phyloP scores from a whole-genome alignment of 2,329 filamentous ascomycete species.

The Magnaporthiopsis rhizophila region DNA sequence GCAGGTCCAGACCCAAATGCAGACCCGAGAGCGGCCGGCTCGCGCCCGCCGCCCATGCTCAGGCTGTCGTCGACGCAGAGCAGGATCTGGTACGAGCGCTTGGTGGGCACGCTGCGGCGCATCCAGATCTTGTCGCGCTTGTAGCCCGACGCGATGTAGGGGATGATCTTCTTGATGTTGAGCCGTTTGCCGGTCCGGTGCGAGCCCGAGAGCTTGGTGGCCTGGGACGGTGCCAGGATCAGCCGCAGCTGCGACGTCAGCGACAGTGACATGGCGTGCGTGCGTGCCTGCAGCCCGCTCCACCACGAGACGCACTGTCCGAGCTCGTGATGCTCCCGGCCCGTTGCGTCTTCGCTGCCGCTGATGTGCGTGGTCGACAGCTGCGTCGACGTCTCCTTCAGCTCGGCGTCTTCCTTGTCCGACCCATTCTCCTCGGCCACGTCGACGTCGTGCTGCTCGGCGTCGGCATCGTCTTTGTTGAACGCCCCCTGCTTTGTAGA shows the following conservation, averaged over 20 bases:
- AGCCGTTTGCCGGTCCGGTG: constrained; percentile 97
- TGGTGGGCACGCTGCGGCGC: constrained; percentile 82
- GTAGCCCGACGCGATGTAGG: constrained; percentile 96
- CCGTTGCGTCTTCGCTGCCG: constrained; percentile 23
- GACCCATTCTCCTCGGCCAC: constrained; percentile 38
- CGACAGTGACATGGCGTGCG: constrained; percentile 77
- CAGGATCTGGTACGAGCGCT: constrained; percentile 94
- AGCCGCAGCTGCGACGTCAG: constrained; percentile 92
- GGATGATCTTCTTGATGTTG: constrained; percentile 99
- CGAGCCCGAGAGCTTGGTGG: constrained; percentile 91
- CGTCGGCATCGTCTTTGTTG: constrained; percentile 34
- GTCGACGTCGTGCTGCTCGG: constrained; percentile 28
- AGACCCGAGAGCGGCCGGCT: constrained; percentile 48
- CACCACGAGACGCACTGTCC: constrained; percentile 64
- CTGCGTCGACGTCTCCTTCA: constrained; percentile 50
- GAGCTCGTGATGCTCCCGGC: constrained; percentile 37
- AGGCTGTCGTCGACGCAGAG: constrained; percentile 94
- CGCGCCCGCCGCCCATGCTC: constrained; percentile 73
- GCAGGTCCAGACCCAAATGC: not conserved
- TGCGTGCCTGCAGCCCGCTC: constrained; percentile 75
- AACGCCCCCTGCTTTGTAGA: constrained; percentile 52
- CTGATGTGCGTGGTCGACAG: constrained; percentile 68
- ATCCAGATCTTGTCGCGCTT: constrained; percentile 99
- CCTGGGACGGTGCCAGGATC: constrained; percentile 88
- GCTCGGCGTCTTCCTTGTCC: constrained; percentile 37